Conservation (phyloP, 2,329 filamentous ascomycete species). For the Trichoderma guizhouense region DNA sequence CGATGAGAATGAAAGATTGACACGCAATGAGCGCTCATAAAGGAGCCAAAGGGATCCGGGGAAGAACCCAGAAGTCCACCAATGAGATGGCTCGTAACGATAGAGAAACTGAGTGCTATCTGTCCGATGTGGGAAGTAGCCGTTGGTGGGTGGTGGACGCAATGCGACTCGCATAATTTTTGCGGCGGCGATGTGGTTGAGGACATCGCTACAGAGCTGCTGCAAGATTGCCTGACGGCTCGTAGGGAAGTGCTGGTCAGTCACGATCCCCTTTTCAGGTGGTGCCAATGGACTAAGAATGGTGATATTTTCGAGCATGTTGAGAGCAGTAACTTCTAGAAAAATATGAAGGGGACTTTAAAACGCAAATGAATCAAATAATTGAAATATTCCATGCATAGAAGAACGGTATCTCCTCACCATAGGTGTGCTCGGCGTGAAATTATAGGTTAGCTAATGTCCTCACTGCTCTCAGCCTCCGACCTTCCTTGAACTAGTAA, state of each 20-base stretch:
- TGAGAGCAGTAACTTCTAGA: neutral
- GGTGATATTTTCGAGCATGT: neutral
- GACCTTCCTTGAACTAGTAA: neutral
- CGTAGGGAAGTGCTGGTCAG: neutral
- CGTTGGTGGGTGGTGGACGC: neutral
- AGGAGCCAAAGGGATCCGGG: slow-evolving; percentile 19
- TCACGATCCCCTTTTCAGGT: neutral
- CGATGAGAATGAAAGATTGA: neutral
- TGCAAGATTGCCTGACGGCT: neutral
- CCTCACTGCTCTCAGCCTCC: neutral
- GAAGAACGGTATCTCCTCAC: neutral
- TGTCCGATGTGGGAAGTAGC: slow-evolving; percentile 5
- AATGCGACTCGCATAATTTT: slow-evolving; percentile 10
- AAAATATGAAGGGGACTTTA: neutral
- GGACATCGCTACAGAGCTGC: neutral
- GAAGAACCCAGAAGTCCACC: slow-evolving; percentile 28
- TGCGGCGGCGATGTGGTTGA: neutral
- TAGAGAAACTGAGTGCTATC: neutral
- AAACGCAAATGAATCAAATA: neutral
- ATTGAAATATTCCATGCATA: neutral
- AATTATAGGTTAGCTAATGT: neutral
- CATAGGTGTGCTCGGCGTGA: neutral
- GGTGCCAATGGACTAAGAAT: neutral
- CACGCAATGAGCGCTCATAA: slow-evolving; percentile 11
- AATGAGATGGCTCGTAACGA: slow-evolving; percentile 11